Base-by-base conservation (phyloP, 768 basidiomycete species). In the Bullera alba region DNA sequence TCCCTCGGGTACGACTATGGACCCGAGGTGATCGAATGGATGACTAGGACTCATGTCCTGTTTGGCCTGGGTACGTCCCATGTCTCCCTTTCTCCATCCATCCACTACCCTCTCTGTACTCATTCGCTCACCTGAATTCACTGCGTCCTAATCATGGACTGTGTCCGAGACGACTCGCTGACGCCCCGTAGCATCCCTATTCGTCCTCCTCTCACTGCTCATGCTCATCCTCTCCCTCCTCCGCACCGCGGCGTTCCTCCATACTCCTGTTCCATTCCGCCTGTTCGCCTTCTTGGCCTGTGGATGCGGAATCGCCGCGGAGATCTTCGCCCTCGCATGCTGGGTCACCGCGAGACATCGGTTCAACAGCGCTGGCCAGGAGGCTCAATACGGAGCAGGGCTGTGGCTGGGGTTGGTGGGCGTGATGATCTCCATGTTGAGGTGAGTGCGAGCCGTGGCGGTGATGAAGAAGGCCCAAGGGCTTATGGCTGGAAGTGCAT, bases 341-440 rank as follows among this genome's bases (percentile, higher is more conserved):
- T 68, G 45, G 28, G 56, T 65, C 4, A 43, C 30, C 14, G 66
- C 60, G 12, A 39, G 54, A 28, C 28, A 51, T n/a, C 46, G 55
- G 14, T 61, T 45, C 42, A 39, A 52, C 28, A 49, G 36, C 14
- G 16, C 19, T 7, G 51, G 46, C 2, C 26, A 27, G 5, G 25
- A 7, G 14, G 56, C 58, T 15, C 25, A 17, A 4, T 68, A 65
- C 38, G 63, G 66, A 5, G 50, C 62, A 3, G 59, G 57, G 8
- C 28, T 67, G 5, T 67, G 65, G 65, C 21, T 61, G 23, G 61
- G 57, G 4, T 25, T 67, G 15, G 48, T 54, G 15, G 65, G 52
- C 3, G 41, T 51, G 14, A 57, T 38, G n/a, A 51, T 49, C 25
- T 59, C 60, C 21, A 23, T 60, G 38, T 10, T 19, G 21, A 34